Conservation (phyloP, 2,329 filamentous ascomycete species). For the Colletotrichum euphorbiae region DNA sequence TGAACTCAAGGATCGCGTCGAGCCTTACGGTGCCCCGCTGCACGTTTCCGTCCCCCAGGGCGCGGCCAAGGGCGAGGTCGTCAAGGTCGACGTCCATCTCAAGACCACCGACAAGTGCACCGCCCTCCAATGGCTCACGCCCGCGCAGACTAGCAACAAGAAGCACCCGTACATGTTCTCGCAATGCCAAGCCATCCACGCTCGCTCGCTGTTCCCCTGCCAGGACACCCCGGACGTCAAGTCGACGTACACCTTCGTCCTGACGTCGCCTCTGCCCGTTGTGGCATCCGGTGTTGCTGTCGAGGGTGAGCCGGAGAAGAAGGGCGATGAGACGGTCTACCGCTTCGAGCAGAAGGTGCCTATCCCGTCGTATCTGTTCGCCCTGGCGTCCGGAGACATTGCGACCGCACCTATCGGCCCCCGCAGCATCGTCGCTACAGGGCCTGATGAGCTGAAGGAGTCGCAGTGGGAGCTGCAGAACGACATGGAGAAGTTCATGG, state of each 20-base stretch:
- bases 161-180: slow-evolving; percentile 98
- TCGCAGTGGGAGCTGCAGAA: slow-evolving; percentile 93
- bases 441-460: slow-evolving; percentile 84
- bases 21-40: slow-evolving; percentile 81
- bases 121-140: slow-evolving; percentile 94
- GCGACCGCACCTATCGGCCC: slow-evolving; percentile 87
- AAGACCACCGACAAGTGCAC: slow-evolving; percentile 90
- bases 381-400: slow-evolving; percentile 88
- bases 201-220: slow-evolving; percentile 92
- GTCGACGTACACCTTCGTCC: slow-evolving; percentile 90
- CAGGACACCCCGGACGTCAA: slow-evolving; percentile 98
- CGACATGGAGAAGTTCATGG: slow-evolving; percentile 92
- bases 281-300: slow-evolving; percentile 84
- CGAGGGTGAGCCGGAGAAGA: slow-evolving; percentile 58
- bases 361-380: slow-evolving; percentile 94
- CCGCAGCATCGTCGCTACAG: slow-evolving; percentile 85
- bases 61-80: slow-evolving; percentile 62
- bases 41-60: slow-evolving; percentile 71
- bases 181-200: slow-evolving; percentile 97
- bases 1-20: slow-evolving; percentile 75
- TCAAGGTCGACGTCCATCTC: slow-evolving; percentile 73
- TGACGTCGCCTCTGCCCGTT: slow-evolving; percentile 89
- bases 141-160: slow-evolving; percentile 93
- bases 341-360: slow-evolving; percentile 91
- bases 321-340: slow-evolving; percentile 75